Base-by-base conservation (phyloP, 352 stramenopile genomes). In the Pythium brachiatum region DNA sequence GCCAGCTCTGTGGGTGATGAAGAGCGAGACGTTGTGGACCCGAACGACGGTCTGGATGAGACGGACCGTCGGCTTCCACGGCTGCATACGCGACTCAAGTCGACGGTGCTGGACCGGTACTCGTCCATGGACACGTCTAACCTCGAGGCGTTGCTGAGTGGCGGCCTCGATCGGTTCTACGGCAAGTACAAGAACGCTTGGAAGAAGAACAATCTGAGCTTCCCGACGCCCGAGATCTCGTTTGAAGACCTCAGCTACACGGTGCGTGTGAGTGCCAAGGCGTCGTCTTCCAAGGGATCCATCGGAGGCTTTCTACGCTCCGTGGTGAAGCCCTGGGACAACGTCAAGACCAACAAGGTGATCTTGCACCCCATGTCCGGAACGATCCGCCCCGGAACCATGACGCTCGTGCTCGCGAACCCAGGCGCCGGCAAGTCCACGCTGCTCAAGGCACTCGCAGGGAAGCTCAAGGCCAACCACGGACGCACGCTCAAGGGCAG, bases 291-390 rank as follows among this genome's bases (percentile, higher is more conserved):
- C 11, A 58, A 57, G 18, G 52, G 53, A 11, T 70, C 63, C 13
- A 62, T 70, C 47, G 63, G 63, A 26, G 57, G 57, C 31, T 65
- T 66, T 26, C 32, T 70, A 11, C 50, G 57, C 1, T 50, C 50
- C n/a, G 38, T 64, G 2, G 39, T 68, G 29, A 68, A 60, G 59
- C 73, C 70, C 31, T 79, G 70, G 69, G 29, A 51, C 32, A 66
- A 76, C 56, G 58, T 66, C 27, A 63, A 66, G 48, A 77, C 58
- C 3, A 69, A 76, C 36, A 74, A 81, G 44, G 44, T 56, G 3
- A 73, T 83, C 25, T 32, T 92, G 21, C 79, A 92, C 26, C 79
- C 81, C 12, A 90, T 92, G 81, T 79, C 61, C 6, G 83, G 83
- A 1, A 79, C 81, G 47, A 89, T 90, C 57, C 70, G 76, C 5